Base-by-base conservation (phyloP, 73 alveolate genomes). In the Uronychia binucleata region DNA sequence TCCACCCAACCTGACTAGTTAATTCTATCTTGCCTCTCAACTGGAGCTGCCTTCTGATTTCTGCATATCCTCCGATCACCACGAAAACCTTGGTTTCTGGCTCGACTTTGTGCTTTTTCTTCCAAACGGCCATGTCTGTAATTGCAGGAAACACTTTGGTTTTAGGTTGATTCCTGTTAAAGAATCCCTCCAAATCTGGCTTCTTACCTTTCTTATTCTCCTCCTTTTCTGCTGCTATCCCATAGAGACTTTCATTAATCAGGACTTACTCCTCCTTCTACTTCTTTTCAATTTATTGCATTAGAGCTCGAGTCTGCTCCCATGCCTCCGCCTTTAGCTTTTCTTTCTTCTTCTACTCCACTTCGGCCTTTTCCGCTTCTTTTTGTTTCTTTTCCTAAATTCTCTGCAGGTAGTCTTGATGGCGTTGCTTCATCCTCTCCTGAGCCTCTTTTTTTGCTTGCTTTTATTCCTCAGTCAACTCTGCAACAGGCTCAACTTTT, bases 51-150 rank as follows among this genome's bases (percentile, higher is more conserved):
- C 85, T 92, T 34, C 86, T 82, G 60, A 98, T 88, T 80, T 97
- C 98, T 1, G 93, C 93, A 92, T 94, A 96, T 19, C 99, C 99
- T 30, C 99, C 99, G 31, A 94, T 59, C 33, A 97, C 83, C 29
- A 95, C 77, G 78, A 93, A 98, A 29, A 94, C 93, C 80, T 90
- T 92, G 0, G 91, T 83, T 30, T 89, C 84, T 25, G 83, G 86
- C 30, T 82, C 92, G 0, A 94, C 80, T 75, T 86, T 82, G 78
- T 91, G 59, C 86, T 94, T 94, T 88, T 92, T 92, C 85, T 89
- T 92, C 96, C 96, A 94, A 28, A 59, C 59, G 14, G 75, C 90
- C 57, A 94, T 31, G 31, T 93, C 96, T 26, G 96, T 94, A 19
- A 94, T 83, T 74, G 85, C 84, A 13, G 95, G 90, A 32, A 84